Conservation (phyloP, 768 basidiomycete genomes). For the Leucocoprinus birnbaumii region DNA sequence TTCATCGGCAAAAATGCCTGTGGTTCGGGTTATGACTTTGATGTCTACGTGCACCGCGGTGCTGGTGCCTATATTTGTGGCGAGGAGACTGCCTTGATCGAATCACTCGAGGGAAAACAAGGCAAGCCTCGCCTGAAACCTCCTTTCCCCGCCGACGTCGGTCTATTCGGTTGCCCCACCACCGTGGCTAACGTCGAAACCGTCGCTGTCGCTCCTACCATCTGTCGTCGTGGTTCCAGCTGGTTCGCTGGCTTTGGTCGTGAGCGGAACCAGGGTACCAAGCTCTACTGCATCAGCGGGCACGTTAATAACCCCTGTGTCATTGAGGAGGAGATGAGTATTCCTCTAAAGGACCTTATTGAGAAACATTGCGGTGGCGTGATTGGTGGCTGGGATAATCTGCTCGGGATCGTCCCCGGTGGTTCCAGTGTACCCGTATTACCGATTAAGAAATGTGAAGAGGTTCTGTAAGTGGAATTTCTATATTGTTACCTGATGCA, state of each 20-base stretch:
- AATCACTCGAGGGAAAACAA: conserved; percentile 96
- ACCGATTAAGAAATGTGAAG: conserved; percentile 76
- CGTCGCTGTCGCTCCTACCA: conserved; percentile 95
- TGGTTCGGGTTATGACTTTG: conserved; percentile 91
- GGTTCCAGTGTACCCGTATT: conserved; percentile 94
- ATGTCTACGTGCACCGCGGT: conserved; percentile 97
- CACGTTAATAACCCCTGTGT: conserved; percentile 99
- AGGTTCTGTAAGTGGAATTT: conserved; percentile 73
- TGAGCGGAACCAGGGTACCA: conserved; percentile 93
- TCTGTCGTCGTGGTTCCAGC: conserved; percentile 79
- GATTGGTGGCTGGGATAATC: conserved; percentile 92
- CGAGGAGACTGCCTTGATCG: conserved; percentile 97
- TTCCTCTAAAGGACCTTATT: conserved; percentile 87
- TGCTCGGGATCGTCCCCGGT: conserved; percentile 95
- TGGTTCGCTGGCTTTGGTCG: conserved; percentile 96
- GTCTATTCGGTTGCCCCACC: conserved; percentile 94
- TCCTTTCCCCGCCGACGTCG: conserved; percentile 98
- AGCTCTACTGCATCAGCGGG: conserved; percentile 93
- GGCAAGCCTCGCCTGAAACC: conserved; percentile 98
- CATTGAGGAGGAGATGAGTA: conserved; percentile 99
- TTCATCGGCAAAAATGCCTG: conserved; percentile 90
- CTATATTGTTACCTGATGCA: neutral
- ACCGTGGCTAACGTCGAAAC: conserved; percentile 99
- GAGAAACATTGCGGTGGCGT: conserved; percentile 98
- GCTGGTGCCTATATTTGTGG: conserved; percentile 99